A percentile compares a stretch with the other conserved stretches of the same genome.
Evolutionary conservation across 441 rosid species (phyloP).

Genomic region (Populus hybrid): DNA sequence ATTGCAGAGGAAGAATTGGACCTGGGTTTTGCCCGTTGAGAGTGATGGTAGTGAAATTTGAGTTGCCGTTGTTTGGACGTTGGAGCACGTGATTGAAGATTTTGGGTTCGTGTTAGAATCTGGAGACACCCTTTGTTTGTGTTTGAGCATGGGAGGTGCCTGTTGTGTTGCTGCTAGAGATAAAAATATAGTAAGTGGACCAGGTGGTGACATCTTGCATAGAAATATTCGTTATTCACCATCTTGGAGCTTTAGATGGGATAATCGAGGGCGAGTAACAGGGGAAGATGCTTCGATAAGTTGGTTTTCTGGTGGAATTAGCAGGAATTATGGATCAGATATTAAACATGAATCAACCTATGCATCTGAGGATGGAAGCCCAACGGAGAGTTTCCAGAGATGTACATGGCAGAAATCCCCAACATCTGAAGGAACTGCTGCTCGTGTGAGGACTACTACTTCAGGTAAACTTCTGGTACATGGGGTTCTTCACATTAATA

Average conservation of each 20-base stretch:
- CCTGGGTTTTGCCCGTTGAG: background rate
- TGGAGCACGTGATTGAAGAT: constrained; percentile 31
- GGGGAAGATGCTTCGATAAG: constrained; percentile 86
- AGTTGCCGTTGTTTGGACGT: constrained; percentile 8
- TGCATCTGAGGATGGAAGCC: constrained; percentile 73
- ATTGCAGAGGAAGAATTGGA: constrained; percentile 21
- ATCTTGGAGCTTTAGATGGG: constrained; percentile 95
- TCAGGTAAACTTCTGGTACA: constrained; percentile 45
- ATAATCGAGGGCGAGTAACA: constrained; percentile 90
- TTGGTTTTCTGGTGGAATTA: constrained; percentile 69
- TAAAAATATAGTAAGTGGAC: constrained; percentile 62
- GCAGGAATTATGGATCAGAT: constrained; percentile 54
- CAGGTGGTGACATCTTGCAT: constrained; percentile 59
- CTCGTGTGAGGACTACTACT: constrained; percentile 41
- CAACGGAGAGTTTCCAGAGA: constrained; percentile 52
- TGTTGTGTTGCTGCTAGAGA: constrained; percentile 97
- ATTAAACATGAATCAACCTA: constrained; percentile 54
- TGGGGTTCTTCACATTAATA: constrained; percentile 1
- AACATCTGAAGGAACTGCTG: constrained; percentile 46
- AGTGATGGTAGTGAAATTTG: constrained; percentile 5
- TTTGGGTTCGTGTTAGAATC: constrained; percentile 14
- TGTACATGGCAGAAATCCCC: constrained; percentile 69
- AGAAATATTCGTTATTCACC: constrained; percentile 81
- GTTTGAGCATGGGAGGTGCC: constrained; percentile 76
- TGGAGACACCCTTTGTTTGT: constrained; percentile 23